Base-by-base conservation (phyloP, 2,329 filamentous ascomycete genomes). In the Venturia pyrina region DNA sequence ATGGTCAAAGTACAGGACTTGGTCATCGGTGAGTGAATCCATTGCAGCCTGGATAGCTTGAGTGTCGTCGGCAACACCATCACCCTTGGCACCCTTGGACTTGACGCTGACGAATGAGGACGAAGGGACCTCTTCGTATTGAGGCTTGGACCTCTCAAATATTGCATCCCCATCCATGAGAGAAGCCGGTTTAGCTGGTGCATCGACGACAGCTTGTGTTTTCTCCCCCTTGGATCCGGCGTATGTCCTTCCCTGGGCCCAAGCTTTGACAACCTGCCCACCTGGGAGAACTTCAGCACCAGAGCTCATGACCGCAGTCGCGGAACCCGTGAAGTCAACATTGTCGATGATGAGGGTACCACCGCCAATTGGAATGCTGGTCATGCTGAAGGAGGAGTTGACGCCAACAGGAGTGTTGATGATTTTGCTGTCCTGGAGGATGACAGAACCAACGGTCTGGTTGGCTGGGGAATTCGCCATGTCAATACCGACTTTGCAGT, bases 331-430 rank as follows among this genome's bases (percentile, higher is more conserved):
- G 69, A 97, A 91, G 78, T 97, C 91, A 43, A 96, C 90, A 70
- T 97, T 97, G 78, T 96, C 90, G 13, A 98, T 77, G 70, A 96
- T 83, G 59, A 97, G 83, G 17, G 90, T 91, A 68, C 90, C 91
- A 72, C 92, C 93, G 70, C 89, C 90, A 66, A 82, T 78, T 28
- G 86, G 82, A 66, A 87, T 82, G 65, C 83, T 86, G 70, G 83
- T 82, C 78, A 88, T 90, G 11, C 87, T 82, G 66, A 90, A 96
- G 1, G 88, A 85, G 34, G 91, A 93, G 70, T 85, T 85, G 72
- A 97, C 82, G 70, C 90, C 93, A 65, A 91, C 84, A 1, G 84
- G 84, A 1, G 90, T 93, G 77, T 90, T 88, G 69, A 81, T 84
- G 72, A 97, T 86, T 70, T 82, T 86, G 79, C 88, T 93, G 80